Evolutionary conservation across 164 flowering plant genomes (phyloP).

Genomic region (Nymphaea thermarum): DNA sequence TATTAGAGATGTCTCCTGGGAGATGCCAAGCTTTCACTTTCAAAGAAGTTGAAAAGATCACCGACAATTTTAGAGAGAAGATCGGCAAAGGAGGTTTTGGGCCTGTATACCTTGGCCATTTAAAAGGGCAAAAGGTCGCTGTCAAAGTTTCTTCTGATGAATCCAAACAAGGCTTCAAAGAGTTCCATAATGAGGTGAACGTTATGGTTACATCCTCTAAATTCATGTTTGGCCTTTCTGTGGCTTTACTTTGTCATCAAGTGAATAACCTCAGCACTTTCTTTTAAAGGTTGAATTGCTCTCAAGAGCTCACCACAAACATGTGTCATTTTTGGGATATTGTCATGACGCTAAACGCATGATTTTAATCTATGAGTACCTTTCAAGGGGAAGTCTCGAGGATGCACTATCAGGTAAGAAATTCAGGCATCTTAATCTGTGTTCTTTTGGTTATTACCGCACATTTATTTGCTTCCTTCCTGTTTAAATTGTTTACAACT

Average conservation of each 20-base stretch:
- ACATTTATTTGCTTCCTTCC: too few species aligned
- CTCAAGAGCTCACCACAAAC: conserved; percentile 30
- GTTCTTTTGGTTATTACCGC: too few species aligned
- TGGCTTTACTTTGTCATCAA: too few species aligned
- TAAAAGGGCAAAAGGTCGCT: conserved; percentile 71
- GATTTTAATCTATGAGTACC: conserved; percentile 36
- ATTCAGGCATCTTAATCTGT: too few species aligned
- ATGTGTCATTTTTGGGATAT: conserved; percentile 36
- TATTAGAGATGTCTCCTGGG: conserved; percentile 5
- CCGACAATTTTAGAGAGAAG: conserved; percentile 21
- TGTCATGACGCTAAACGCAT: conserved; percentile 23
- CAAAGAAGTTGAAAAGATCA: conserved; percentile 22
- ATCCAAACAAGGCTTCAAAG: conserved; percentile 79
- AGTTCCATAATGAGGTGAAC: conserved; percentile 73
- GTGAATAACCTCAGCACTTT: too few species aligned
- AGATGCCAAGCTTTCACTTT: conserved; percentile 13
- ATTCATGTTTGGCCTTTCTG: too few species aligned
- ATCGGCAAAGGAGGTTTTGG: conserved; percentile 91
- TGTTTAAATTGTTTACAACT: too few species aligned
- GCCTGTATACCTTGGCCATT: conserved; percentile 58
- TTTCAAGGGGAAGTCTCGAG: conserved; percentile 31
- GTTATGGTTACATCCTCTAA: too few species aligned
- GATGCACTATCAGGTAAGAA: conserved; percentile 23
- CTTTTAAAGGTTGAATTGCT: conserved; percentile 24
- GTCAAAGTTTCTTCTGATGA: conserved; percentile 78